Base-by-base conservation (phyloP, 768 basidiomycete species). In the Lentinula lateritia region DNA sequence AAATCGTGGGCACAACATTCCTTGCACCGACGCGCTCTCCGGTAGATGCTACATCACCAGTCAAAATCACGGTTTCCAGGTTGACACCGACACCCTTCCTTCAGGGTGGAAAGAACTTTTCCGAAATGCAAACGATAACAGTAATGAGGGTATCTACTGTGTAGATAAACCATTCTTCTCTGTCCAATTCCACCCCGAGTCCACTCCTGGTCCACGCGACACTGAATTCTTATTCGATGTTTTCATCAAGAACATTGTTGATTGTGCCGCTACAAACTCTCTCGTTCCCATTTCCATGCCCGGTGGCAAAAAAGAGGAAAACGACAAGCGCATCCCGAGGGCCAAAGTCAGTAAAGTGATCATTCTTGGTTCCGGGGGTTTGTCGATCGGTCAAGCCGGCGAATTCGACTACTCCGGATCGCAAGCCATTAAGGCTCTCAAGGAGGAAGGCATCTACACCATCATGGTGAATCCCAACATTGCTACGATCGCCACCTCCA, bases 391-490 rank as follows among this genome's bases (percentile, higher is more conserved):
- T 54, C 97, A 99, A 72, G 97, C 97, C 0, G 97, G 97, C 66
- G 97, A 99, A 75, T 99, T 99, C 76, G 97, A 99, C 76, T 99
- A 99, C 77, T 98, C 97, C 0, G 97, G 97, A 64, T 96, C 94
- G 42, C 97, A 99, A 73, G 96, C 97, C 12, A 96, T 99, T 83
- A 99, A 99, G 76, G 97, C 97, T 9, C 83, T 99, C 66, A 98
- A 98, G 77, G 93, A 93, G 72, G 97, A 98, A 72, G 97, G 97
- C 38, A 98, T 99, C 70, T 98, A 97, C 76, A 99, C 97, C 62
- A 94, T 99, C 74, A 87, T 99, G 73, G 86, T 99, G 68, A 98
- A 98, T 75, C 96, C 97, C 32, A 99, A 99, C 76, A 99, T 99
- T 67, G 97, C 97, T 20, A 99, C 97, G 42, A 99, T 98, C 67